Evolutionary conservation across 768 basidiomycete genomes (phyloP), one percentile per base, ranked within the genome.

Genomic region (Podaxis sp.): DNA sequence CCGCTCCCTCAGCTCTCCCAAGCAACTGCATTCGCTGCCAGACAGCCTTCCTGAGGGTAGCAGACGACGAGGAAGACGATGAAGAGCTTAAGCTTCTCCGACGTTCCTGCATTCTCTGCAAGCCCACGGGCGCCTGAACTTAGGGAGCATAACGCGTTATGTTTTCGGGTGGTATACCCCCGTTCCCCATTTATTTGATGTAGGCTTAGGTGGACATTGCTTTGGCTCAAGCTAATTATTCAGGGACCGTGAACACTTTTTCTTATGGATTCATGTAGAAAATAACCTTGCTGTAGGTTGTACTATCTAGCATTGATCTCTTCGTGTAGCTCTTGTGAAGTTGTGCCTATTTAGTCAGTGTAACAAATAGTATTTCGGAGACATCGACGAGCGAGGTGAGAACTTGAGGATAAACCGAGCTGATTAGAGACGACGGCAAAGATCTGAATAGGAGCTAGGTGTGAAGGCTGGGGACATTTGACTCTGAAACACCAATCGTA

Each of bases 51-150:
- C 57, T 59, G 46, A 46, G 57, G 36, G 44, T 59, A n/a, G 26
- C 57, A 0, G 57, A 49, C 22, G 57, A 49, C 30, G 48, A 59
- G n/a, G 57, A 59, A 15, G 57, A 59, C 17, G 44, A 46, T 22
- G 57, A 59, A 38, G 48, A 59, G 2, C 28, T 59, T 30, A 59
- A 49, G 44, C 44, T 59, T 11, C 46, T 59, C 6, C 44, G 57
- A 11, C 57, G 57, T 28, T 59, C 57, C 11, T 59, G 57, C 24
- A n/a, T 59, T 19, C 30, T 59, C 19, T 59, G 57, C 57, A 58
- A 46, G 42, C 36, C 57, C 7, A 4, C 57, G 48, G 4, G 46
- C 26, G 44, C 12, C 17, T 57, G 15, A 42, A n/a, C n/a, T 7
- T 17, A n/a, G 44, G n/a, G 19, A 7, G 44, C 19, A 46, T 22